A percentile compares a stretch with the other conserved stretches of the same genome.
Conservation (phyloP, 2,329 filamentous ascomycete genomes). For the Pestalotiopsis sp. region DNA sequence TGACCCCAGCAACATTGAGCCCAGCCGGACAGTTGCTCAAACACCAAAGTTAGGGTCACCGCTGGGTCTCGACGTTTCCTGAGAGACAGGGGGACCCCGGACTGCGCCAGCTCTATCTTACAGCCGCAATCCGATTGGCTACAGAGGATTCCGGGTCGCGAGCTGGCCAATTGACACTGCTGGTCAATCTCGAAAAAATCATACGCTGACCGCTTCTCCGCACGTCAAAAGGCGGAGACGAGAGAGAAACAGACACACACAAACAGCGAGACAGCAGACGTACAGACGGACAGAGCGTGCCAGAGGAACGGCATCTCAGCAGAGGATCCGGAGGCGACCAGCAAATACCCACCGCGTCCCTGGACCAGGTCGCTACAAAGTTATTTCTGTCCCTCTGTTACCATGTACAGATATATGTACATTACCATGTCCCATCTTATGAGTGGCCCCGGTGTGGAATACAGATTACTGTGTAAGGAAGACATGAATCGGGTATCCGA, state of each 20-base stretch:
- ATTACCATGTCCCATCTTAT: too few relatives aligned
- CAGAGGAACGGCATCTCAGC: neutral
- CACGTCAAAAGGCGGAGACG: conserved; percentile 3
- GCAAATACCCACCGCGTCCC: neutral
- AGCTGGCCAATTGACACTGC: conserved; percentile 2
- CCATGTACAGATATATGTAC: neutral
- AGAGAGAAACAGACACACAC: too few relatives aligned
- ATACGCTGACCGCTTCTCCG: conserved; percentile 12
- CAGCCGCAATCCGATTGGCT: conserved; percentile 3
- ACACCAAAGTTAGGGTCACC: conserved; percentile 7
- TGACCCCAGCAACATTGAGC: neutral
- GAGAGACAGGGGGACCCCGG: neutral
- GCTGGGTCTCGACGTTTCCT: neutral
- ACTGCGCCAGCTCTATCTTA: neutral
- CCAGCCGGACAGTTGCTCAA: neutral
- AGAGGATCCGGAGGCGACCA: neutral
- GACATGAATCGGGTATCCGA: too few relatives aligned
- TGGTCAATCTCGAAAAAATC: neutral
- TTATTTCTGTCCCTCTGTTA: neutral
- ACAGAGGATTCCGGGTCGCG: neutral
- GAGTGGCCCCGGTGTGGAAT: too few relatives aligned
- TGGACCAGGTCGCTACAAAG: neutral
- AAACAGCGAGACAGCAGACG: too few relatives aligned
- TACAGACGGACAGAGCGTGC: too few relatives aligned
- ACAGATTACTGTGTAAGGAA: too few relatives aligned